Base-by-base conservation (phyloP, 1,139 yeast genomes). In the Pichia sp. region DNA sequence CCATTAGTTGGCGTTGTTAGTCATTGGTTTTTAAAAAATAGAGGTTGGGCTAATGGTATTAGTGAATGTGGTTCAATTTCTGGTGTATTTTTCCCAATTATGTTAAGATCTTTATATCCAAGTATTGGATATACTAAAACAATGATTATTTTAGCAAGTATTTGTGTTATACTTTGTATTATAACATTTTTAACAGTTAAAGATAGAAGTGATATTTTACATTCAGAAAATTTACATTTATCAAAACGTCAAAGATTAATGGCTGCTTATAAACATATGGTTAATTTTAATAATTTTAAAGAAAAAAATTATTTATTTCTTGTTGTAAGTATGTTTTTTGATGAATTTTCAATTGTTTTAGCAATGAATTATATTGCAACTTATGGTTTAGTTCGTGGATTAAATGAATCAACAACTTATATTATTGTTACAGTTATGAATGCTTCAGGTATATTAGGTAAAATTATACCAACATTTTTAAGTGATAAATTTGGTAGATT, bases 11-110 rank as follows among this genome's bases (percentile, higher is more conserved):
- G 81, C 4, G 76, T 71, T 1, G 68, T 78, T 25, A 71, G 79
- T 8, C 85, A 78, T 53, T 80, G 83, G 76, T 80, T 78, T 53
- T 64, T 70, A 46, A 64, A 55, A 43, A 76, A 66, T 46, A 62
- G 87, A 45, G 87, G 79, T 2, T 59, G 70, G 43, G 85, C 83
- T 6, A 61, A 74, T 28, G 78, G 83, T 1, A 54, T 77, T 7
- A 79, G 81, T 0, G 74, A 81, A 6, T 68, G 72, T 40, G 86
- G 86, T 0, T 68, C 78, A 16, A 60, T 77, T 4, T 86, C 87
- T 5, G 83, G 84, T 33, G 68, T 77, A 18, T 62, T 75, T 5
- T 76, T 78, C 55, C 81, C 87, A 2, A 58, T 80, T 25, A 67
- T 78, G 72, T 65, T 80, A 43, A 70, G 80, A 51, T 60, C 65